These are phyloP conservation scores for Annulohypoxylon stygium DNA, from an alignment of 495 filamentous ascomycete genomes.

Conservation along the genomic window DNA sequence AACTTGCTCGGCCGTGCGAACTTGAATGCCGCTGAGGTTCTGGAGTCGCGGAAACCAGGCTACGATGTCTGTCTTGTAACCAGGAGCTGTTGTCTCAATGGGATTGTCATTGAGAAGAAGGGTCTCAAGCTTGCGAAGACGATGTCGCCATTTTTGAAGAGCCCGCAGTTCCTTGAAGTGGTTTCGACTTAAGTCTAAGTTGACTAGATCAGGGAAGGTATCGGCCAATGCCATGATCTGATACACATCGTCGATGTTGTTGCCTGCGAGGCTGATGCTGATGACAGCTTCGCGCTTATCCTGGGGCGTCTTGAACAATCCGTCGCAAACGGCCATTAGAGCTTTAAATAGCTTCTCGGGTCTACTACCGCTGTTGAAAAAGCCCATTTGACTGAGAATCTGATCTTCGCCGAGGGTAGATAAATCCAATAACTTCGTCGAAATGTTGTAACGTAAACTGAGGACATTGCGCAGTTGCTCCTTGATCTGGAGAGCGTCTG, in stretches of 20 bases:
- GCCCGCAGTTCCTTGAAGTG: constrained; percentile 76
- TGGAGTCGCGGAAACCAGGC: constrained; percentile 85
- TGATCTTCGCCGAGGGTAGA: constrained; percentile 78
- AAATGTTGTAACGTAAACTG: constrained; percentile 75
- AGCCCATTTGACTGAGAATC: constrained; percentile 75
- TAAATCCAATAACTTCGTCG: constrained; percentile 81
- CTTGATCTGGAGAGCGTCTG: constrained; percentile 60
- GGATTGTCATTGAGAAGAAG: constrained; percentile 83
- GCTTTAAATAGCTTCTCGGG: constrained; percentile 90
- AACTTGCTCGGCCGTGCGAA: constrained; percentile 77
- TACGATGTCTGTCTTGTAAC: constrained; percentile 76
- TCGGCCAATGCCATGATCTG: constrained; percentile 78
- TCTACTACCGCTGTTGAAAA: constrained; percentile 77
- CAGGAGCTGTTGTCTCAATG: constrained; percentile 69
- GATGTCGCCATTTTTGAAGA: constrained; percentile 79
- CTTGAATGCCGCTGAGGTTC: constrained; percentile 76
- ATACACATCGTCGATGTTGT: constrained; percentile 75
- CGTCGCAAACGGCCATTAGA: constrained; percentile 83
- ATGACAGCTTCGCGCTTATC: constrained; percentile 78
- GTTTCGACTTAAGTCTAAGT: constrained; percentile 87
- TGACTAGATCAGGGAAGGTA: constrained; percentile 84
- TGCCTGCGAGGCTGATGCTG: constrained; percentile 82
- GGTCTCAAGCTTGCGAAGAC: constrained; percentile 81
- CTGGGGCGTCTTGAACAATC: constrained; percentile 72
- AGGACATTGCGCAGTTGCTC: constrained; percentile 68